Base-by-base conservation (phyloP, 805 yeast species). In the Teunomyces cretensis region DNA sequence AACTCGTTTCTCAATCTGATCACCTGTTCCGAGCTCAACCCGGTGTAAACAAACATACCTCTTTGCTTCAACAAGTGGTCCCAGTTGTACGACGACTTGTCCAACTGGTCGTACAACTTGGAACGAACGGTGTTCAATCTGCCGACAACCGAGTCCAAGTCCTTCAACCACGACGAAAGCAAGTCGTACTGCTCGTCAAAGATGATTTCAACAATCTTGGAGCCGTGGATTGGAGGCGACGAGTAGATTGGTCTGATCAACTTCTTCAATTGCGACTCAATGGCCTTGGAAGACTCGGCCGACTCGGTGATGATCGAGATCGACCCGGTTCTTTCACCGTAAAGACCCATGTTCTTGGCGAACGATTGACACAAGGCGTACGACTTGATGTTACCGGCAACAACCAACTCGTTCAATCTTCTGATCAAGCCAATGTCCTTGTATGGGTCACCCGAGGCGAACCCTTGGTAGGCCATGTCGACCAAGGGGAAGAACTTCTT, bases 41-140 rank as follows among this genome's bases (percentile, higher is more conserved):
- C 96, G 30, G 97, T 91, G 74, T 79, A 92, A 58, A 92, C 88
- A 70, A 92, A 92, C 98, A 92, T 92, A 57, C 99, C 99, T 64
- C 92, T 86, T 68, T 92, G 98, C 61, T 83, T 78, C 45, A 86
- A 73, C 57, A 92, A 76, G 62, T 88, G 96, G 44, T 84, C 85
- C 98, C 98, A 92, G 64, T 81, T 75, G 55, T 84, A 76, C 61
- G 69, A 75, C 61, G 81, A 71, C 61, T 74, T 81, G 72, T 74
- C 82, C 57, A 89, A 77, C 50, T 79, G 74, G 44, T 79, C 76
- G 65, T 79, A 80, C 61, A 92, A 75, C 49, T 77, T 67, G 44
- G 70, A 60, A 64, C 97, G 80, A 76, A 90, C 88, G 24, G 74
- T 67, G 59, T 80, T 81, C 64, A 92, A 81, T 62, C 98, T 81